Conservation (phyloP, 441 rosid species). For the Adansonia rubrostipa region DNA sequence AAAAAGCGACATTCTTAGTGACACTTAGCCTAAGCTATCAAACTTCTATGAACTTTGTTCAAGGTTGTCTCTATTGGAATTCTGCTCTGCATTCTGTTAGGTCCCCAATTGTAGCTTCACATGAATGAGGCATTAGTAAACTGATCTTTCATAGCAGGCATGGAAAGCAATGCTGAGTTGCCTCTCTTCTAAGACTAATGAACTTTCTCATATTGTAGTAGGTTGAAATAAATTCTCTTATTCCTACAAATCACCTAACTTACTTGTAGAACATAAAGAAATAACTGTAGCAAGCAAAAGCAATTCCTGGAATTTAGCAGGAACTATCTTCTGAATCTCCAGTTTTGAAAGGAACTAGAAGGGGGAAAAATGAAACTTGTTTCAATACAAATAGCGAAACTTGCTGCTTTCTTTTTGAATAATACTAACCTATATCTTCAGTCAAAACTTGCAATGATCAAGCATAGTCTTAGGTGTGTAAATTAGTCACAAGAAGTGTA, state of each 20-base stretch:
- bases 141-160: background rate
- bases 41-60: slow-evolving; percentile 27
- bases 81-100: slow-evolving; percentile 40
- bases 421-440: background rate
- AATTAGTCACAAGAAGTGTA: too few relatives aligned
- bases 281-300: too few relatives aligned
- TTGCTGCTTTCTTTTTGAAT: too few relatives aligned
- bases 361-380: too few relatives aligned
- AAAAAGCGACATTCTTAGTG: slow-evolving; percentile 44
- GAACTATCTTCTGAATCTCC: too few relatives aligned
- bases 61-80: slow-evolving; percentile 47
- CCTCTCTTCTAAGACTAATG: background rate
- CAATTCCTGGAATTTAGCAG: too few relatives aligned
- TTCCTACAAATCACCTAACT: too few relatives aligned
- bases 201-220: too few relatives aligned
- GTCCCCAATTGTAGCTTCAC: slow-evolving; percentile 43
- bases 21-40: slow-evolving; percentile 35
- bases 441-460: background rate
- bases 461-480: background rate
- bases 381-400: too few relatives aligned
- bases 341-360: too few relatives aligned
- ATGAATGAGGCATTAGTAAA: background rate
- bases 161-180: background rate
- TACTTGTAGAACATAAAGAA: too few relatives aligned
- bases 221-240: too few relatives aligned